A percentile compares a stretch with the other conserved stretches of the same genome.
phyloP scores from a whole-genome alignment of 169 alveolate genomes.

The Pseudocohnilembus persalinus region DNA sequence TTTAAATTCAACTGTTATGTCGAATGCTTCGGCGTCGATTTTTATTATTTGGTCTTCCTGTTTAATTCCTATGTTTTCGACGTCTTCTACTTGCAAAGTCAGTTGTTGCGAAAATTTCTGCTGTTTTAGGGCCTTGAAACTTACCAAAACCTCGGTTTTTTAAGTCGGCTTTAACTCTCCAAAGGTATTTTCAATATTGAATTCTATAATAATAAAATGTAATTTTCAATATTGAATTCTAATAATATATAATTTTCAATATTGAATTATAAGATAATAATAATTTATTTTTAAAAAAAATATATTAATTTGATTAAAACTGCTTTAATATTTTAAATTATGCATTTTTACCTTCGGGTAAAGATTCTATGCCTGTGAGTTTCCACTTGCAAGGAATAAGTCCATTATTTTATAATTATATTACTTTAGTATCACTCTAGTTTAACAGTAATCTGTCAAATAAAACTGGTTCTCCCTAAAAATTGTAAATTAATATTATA shows the following conservation, averaged over 20 bases:
- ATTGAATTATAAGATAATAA: too few relatives aligned
- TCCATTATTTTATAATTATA: slow-evolving; percentile 79
- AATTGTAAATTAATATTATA: too few relatives aligned
- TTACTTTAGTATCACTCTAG: slow-evolving; percentile 71
- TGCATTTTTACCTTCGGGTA: slow-evolving; percentile 54
- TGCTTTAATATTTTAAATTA: too few relatives aligned
- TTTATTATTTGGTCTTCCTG: slow-evolving; percentile 81
- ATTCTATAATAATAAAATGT: slow-evolving; percentile 30
- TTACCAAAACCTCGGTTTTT: slow-evolving; percentile 69
- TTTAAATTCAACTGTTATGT: slow-evolving; percentile 85
- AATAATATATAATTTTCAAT: too few relatives aligned
- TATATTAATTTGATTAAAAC: too few relatives aligned
- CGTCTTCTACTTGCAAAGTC: slow-evolving; percentile 83
- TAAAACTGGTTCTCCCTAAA: slow-evolving; percentile 77
- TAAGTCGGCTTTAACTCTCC: slow-evolving; percentile 86
- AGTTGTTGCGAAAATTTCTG: slow-evolving; percentile 73
- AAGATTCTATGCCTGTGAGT: slow-evolving; percentile 69
- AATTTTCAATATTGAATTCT: background rate
- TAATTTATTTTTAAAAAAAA: too few relatives aligned
- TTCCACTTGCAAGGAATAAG: slow-evolving; percentile 86
- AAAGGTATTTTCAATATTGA: slow-evolving; percentile 63
- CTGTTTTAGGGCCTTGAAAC: slow-evolving; percentile 76
- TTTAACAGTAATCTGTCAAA: slow-evolving; percentile 89
- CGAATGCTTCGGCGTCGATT: slow-evolving; percentile 91
- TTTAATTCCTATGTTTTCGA: slow-evolving; percentile 83